These are phyloP conservation scores for Suillus hirtellus DNA, from an alignment of 768 basidiomycete genomes.

Conservation along the genomic window DNA sequence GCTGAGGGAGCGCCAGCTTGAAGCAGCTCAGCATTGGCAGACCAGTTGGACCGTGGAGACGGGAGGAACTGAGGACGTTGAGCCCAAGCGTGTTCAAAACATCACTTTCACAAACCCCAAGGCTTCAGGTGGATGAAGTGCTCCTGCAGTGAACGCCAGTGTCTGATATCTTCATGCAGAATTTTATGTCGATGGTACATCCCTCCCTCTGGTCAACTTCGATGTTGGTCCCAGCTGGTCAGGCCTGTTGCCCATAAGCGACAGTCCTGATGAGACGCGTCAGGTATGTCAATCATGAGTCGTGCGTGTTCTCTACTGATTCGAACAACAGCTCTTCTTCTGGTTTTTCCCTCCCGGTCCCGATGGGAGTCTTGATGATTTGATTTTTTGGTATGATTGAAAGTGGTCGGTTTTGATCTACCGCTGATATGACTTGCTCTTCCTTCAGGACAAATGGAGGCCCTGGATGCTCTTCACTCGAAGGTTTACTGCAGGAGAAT, in stretches of 20 bases:
- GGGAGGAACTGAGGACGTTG: slow-evolving; percentile 10
- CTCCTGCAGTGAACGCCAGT: neutral
- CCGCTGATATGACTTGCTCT: neutral
- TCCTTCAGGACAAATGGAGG: slow-evolving; percentile 72
- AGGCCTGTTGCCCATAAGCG: slow-evolving; percentile 71
- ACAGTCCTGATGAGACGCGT: slow-evolving; percentile 58
- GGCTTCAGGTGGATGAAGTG: slow-evolving; percentile 47
- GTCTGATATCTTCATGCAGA: slow-evolving; percentile 36
- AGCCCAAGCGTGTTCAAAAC: slow-evolving; percentile 45
- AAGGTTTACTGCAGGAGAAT: slow-evolving; percentile 73
- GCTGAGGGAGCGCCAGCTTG: slow-evolving; percentile 44
- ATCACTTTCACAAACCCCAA: slow-evolving; percentile 71
- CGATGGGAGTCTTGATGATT: slow-evolving; percentile 66
- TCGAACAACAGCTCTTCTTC: slow-evolving; percentile 63
- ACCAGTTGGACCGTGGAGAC: neutral
- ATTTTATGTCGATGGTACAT: slow-evolving; percentile 68
- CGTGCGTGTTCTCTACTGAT: neutral
- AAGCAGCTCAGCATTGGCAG: slow-evolving; percentile 47
- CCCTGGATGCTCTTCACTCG: slow-evolving; percentile 74
- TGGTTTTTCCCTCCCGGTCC: slow-evolving; percentile 85
- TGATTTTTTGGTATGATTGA: slow-evolving; percentile 64
- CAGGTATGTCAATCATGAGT: slow-evolving; percentile 41
- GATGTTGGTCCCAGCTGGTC: slow-evolving; percentile 78
- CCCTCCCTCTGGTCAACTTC: slow-evolving; percentile 68
- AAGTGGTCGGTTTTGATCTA: neutral